Evolutionary conservation across 2,329 filamentous ascomycete species (phyloP), one percentile per base, ranked within the genome.

Genomic region (Hymenoscyphus repandus): DNA sequence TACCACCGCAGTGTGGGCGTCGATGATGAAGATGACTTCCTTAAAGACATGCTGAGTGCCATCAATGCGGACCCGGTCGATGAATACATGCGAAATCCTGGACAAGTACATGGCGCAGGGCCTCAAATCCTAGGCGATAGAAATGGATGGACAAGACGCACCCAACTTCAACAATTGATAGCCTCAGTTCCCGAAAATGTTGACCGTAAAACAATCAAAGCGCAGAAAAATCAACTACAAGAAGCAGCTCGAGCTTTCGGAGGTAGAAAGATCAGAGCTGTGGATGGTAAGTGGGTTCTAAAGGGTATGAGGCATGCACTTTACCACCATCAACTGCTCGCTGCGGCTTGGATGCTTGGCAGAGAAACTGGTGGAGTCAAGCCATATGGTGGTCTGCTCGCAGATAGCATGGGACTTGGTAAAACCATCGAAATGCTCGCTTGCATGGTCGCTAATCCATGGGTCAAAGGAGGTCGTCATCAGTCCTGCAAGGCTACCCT

Each of bases 381-480:
- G 31, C 77, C 72, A 0, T 43, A 59, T 47, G 82, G 82, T 2
- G 82, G 82, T 0, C 69, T 86, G 1, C 58, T 85, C 0, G 78
- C 77, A 0, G 81, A 86, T 58, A 75, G 75, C 22, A 83, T 85
- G 79, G 83, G 83, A 0, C 63, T 86, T 0, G 83, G 83, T 0
- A 86, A 86, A 64, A 86, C 82, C 0, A 71, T 82, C 3, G 75
- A 81, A 59, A 60, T 61, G 1, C 37, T 71, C 6, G 67, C 67
- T 2, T 66, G 62, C 40, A 68, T 70, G 52, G 52, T 64, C 4
- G 66, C 62, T 1, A 70, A 64, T 13, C 73, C 72, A 0, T 74
- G 71, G 0, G 58, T 68, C 0, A 51, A 70, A 9, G 69, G 74
- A 17, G 68, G 75, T 4, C 43, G 45, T 0, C 31, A 44, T 2